These are phyloP conservation scores for Apiotrichum veenhuisii DNA, from an alignment of 1,284 basidiomycete genomes.

Conservation along the genomic window DNA sequence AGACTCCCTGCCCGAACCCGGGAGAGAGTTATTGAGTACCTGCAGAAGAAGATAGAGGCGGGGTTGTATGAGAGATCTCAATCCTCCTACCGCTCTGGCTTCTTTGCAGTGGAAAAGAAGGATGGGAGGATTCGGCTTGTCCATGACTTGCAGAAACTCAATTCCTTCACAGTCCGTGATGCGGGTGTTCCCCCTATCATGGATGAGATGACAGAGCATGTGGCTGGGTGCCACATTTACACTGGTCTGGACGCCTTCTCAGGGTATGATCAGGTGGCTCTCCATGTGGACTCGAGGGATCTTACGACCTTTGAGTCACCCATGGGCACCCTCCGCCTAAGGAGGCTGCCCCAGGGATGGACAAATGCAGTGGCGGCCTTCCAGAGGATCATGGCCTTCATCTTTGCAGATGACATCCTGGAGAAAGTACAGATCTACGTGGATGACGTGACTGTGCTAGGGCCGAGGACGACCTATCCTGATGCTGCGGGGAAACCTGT, in stretches of 20 bases:
- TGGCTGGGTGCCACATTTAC: constrained; percentile 11
- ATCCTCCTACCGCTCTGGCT: constrained; percentile 4
- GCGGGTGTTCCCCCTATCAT: constrained; percentile 8
- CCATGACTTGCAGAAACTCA: constrained; percentile 15
- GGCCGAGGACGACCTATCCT: not conserved
- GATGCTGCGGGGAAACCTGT: not conserved
- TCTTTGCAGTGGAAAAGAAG: constrained; percentile 16
- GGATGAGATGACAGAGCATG: constrained; percentile 14
- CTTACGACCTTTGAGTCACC: constrained; percentile 11
- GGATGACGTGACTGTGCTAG: constrained; percentile 7
- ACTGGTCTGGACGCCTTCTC: constrained; percentile 11
- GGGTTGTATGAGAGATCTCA: constrained; percentile 10
- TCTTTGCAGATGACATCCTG: constrained; percentile 8
- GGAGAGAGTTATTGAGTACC: constrained; percentile 3
- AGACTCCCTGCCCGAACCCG: not conserved
- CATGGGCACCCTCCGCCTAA: constrained; percentile 10
- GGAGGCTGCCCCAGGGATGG: constrained; percentile 11
- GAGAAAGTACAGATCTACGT: constrained; percentile 5
- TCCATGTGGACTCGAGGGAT: constrained; percentile 5
- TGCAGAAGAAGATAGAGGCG: constrained; percentile 1
- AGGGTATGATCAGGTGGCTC: constrained; percentile 11
- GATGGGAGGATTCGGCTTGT: constrained; percentile 13
- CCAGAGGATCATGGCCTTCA: constrained; percentile 11
- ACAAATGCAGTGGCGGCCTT: constrained; percentile 14
- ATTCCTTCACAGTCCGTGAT: constrained; percentile 8